Base-by-base conservation (phyloP, 331 rosid species). In the Quercus tomentella region DNA sequence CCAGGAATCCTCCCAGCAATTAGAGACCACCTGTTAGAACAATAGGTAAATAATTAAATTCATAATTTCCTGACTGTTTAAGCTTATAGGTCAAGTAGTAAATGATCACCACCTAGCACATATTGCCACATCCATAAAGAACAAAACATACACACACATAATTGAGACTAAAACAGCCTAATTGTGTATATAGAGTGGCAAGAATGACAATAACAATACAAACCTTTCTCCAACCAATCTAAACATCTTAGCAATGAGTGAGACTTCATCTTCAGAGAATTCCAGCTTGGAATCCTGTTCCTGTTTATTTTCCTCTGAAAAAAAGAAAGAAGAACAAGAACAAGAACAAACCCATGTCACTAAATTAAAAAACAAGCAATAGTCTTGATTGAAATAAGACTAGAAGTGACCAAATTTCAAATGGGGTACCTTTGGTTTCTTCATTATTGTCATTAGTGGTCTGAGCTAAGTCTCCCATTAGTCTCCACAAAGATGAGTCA, bases 1-100 rank as follows among this genome's bases (percentile, higher is more conserved):
- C 79, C 82, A 1, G 82, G 86, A 26, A 82, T 82, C 70, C 86
- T 82, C 57, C 86, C 82, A 56, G 86, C 82, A 63, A 77, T 82
- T 11, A 82, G 58, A 30, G 79, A 67, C 86, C 86, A 82, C 67
- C 86, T 82, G 25, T 3, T 49, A 14, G 17, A 49, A 3, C 1
- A 49, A 49, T 1, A 14, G 17, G 15, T 49, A 49, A 49, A 49
- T 49, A 14, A 49, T 49, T 49, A 49, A 49, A 49, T 49, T 49
- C 17, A 49, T 49, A 1, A 49, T 14, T 14, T 11, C 1, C 1
- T 12, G 3, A 41, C 3, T 0, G 45, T 41, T 41, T 41, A 41
- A 41, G 2, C 3, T 41, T 41, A 41, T 41, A 41, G 3, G 45
- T 41, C 45, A 41, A 41, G 0, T 8, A 8, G 45, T 8, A 37